phyloP scores from a whole-genome alignment of 2,329 filamentous ascomycete genomes.

The Calonectria henricotiae region DNA sequence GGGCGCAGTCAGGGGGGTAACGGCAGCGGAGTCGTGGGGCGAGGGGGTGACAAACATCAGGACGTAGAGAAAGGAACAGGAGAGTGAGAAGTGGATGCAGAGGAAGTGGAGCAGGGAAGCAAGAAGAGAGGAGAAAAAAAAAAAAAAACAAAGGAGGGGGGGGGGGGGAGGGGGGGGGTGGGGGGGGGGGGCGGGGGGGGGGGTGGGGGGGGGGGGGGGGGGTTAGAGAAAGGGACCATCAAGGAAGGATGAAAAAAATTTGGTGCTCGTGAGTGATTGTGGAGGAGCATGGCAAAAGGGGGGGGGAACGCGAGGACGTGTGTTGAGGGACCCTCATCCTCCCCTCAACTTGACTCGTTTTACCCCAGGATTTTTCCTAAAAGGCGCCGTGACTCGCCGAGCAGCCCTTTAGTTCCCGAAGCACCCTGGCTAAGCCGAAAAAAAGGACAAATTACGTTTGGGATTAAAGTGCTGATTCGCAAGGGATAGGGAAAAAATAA shows the following conservation, averaged over 20 bases:
- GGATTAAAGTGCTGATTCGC: slow-evolving; percentile 34
- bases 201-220: background rate
- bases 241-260: background rate
- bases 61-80: no score
- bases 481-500: background rate
- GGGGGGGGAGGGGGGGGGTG: no score
- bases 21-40: no score
- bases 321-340: background rate
- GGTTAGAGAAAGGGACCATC: background rate
- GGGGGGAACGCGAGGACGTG: slow-evolving; percentile 19
- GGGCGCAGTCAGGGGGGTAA: no score
- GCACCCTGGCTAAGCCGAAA: background rate
- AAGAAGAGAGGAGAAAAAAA: no score
- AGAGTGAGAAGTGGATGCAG: no score
- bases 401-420: background rate
- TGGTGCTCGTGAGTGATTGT: slow-evolving; percentile 25
- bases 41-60: no score
- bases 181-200: no score
- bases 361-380: slow-evolving; percentile 1
- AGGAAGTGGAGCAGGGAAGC: no score
- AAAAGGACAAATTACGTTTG: slow-evolving; percentile 6
- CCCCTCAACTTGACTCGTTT: background rate
- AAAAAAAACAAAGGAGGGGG: no score
- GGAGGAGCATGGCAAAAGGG: slow-evolving; percentile 8
- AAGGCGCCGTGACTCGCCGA: background rate